These are phyloP conservation scores for Vitis vinifera DNA, from an alignment of 164 flowering plant genomes.

Conservation along the genomic window DNA sequence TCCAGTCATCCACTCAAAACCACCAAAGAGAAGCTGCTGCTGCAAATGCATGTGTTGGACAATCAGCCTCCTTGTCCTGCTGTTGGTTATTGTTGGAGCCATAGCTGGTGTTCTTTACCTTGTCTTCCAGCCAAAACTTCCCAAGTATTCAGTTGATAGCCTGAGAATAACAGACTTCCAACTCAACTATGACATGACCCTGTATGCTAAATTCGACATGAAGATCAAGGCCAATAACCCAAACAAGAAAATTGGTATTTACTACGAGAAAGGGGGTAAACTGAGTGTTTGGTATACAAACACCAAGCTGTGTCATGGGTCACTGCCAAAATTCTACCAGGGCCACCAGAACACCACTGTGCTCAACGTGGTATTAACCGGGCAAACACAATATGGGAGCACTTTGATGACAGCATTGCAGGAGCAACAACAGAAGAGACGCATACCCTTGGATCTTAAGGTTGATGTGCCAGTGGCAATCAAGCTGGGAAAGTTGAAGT, in stretches of 20 bases:
- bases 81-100: conserved; percentile 40
- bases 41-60: conserved; percentile 70
- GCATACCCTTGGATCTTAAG: conserved; percentile 35
- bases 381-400: conserved; percentile 24
- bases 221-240: conserved; percentile 74
- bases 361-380: conserved; percentile 29
- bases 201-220: conserved; percentile 63
- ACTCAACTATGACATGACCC: conserved; percentile 38
- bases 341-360: conserved; percentile 40
- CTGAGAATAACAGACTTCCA: conserved; percentile 47
- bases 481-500: conserved; percentile 40
- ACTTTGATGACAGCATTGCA: conserved; percentile 33
- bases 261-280: conserved; percentile 65
- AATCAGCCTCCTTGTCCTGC: conserved; percentile 41
- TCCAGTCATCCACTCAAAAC: conserved; percentile 34
- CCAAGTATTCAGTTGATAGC: conserved; percentile 62
- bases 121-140: conserved; percentile 72
- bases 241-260: conserved; percentile 81
- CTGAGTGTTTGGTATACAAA: conserved; percentile 44
- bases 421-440: conserved; percentile 41
- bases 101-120: conserved; percentile 51
- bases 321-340: conserved; percentile 43
- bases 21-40: conserved; percentile 52
- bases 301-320: conserved; percentile 34
- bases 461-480: conserved; percentile 37